Conservation (phyloP, 192 early-diverging fungal genomes). For the Linnemannia exigua region DNA sequence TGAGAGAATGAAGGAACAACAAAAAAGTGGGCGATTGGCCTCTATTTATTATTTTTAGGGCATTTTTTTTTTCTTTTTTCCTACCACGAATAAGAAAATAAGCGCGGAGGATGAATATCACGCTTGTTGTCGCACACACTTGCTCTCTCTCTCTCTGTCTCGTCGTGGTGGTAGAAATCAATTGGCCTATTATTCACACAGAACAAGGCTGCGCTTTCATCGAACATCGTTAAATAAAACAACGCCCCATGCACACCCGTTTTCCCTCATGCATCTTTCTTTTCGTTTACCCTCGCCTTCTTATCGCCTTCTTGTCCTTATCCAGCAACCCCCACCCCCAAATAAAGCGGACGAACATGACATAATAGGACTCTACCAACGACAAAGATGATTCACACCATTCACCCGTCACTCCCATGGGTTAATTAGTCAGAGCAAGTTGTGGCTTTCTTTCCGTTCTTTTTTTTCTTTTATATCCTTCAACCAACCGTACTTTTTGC, state of each 20-base stretch:
- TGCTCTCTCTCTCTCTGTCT: not conserved
- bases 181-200: not conserved
- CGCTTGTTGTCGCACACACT: not conserved
- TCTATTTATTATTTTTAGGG: conserved; percentile 13
- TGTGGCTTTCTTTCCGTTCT: no score
- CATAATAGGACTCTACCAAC: not conserved
- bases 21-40: not conserved
- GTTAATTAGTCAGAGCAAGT: no score
- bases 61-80: not conserved
- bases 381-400: no score
- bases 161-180: not conserved
- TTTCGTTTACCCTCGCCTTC: not conserved
- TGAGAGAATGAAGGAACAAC: not conserved
- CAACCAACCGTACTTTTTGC: no score
- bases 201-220: not conserved
- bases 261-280: not conserved
- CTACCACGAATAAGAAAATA: not conserved
- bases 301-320: not conserved
- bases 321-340: not conserved
- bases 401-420: no score
- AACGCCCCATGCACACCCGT: not conserved
- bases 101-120: not conserved
- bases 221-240: no score
- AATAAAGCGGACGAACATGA: not conserved
- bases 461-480: no score